Evolutionary conservation across 148 eudicot genomes (phyloP), one percentile per base, ranked within the genome.

Genomic region (Chenopodium formosanum): DNA sequence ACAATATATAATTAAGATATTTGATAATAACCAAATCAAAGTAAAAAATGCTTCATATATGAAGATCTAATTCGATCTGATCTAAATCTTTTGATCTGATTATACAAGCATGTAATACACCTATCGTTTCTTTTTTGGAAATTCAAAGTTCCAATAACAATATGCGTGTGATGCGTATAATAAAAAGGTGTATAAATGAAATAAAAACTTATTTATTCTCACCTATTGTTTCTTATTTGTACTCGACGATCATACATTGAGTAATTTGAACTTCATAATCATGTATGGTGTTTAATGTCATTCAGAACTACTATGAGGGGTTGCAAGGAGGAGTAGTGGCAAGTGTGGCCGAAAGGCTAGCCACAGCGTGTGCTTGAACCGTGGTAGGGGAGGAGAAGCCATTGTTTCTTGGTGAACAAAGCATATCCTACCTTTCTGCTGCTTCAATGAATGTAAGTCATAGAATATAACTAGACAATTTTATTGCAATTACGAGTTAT

Each of bases 311-410:
- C 27, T 90, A 90, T 73, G 83, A 88, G 6, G 94, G 94, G 80
- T 83, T 95, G 84, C 95, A 95, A 83, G 98, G 98, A 77, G 97
- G 96, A 79, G 91, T 83, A 53, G 92, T 93, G 79, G 96, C 90
- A n/a, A 82, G 89, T 50, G 83, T 91, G 40, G 93, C 91, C 4
- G 92, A 90, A 83, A 86, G 87, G 82, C 84, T 95, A 63, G 88
- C 93, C 50, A 84, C 83, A 70, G 97, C 94, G 47, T 92, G 98
- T 86, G 97, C 92, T 78, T 86, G 93, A 86, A 95, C 97, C 46
- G 87, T 93, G 25, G 97, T 92, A 4, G 84, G 90, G 1, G 85
- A 93, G 86, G 96, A 92, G 56, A 90, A 91, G 74, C 88, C 90
- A 29, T 76, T 95, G 62, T 89, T 92, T 82, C 92, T 91, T 68